Percentiles rank a stretch among this genome's conserved stretches.
Conservation (phyloP, 345 rosid genomes). For the Toxicodendron radicans region DNA sequence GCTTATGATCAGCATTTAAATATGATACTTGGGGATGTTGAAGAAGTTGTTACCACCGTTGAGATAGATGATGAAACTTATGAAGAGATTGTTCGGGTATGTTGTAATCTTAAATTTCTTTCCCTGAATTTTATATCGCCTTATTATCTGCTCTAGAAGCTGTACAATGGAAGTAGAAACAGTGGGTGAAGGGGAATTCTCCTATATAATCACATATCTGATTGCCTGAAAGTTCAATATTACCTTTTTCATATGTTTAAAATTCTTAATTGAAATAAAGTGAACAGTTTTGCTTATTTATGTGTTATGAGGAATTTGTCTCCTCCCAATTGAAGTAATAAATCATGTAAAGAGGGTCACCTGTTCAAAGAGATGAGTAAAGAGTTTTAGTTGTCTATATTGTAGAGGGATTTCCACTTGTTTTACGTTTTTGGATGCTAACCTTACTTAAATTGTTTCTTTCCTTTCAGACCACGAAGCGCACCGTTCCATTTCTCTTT, state of each 20-base stretch:
- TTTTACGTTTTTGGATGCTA: background rate
- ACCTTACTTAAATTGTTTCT: background rate
- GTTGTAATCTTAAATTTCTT: constrained; percentile 10
- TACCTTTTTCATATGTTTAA: background rate
- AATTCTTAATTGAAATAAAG: background rate
- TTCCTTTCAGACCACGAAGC: constrained; percentile 74
- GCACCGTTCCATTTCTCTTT: constrained; percentile 82
- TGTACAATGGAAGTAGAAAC: background rate
- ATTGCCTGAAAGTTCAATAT: background rate
- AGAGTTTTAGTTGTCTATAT: too few relatives aligned
- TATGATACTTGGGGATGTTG: constrained; percentile 99
- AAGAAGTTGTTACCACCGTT: constrained; percentile 91
- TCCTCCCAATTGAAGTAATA: background rate
- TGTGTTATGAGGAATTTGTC: background rate
- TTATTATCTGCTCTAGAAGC: background rate
- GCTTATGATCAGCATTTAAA: constrained; percentile 99
- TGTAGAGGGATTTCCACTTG: background rate
- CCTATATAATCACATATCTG: too few relatives aligned
- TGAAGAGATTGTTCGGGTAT: constrained; percentile 98
- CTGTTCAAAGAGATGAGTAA: background rate
- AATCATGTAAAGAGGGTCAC: background rate
- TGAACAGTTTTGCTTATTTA: background rate
- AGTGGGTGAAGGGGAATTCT: background rate
- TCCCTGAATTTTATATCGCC: background rate
- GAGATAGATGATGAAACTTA: constrained; percentile 99